A percentile compares a stretch with the other conserved stretches of the same genome.
Evolutionary conservation across 352 stramenopile genomes (phyloP).

Genomic region (Phytophthora sojae): DNA sequence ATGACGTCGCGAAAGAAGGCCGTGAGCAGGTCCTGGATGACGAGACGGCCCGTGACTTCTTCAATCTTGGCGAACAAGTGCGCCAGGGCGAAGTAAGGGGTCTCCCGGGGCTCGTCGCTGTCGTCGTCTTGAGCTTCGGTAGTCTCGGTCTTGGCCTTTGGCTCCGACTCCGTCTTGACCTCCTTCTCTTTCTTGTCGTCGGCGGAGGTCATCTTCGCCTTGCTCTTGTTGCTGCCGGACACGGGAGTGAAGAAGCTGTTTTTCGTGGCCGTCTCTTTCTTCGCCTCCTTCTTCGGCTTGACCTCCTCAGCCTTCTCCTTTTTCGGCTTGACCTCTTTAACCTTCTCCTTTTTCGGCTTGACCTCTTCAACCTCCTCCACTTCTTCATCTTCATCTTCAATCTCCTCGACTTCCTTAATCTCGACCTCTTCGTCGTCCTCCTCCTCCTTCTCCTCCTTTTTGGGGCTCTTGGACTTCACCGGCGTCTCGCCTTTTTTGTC

Average conservation of each 20-base stretch:
- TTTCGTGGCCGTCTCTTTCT: constrained; percentile 18
- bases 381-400: constrained; percentile 14
- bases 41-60: constrained; percentile 68
- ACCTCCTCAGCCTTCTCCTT: constrained; percentile 9
- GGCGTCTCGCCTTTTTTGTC: constrained; percentile 8
- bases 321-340: not conserved
- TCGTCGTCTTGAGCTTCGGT: constrained; percentile 14
- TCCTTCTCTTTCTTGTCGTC: constrained; percentile 25
- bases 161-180: constrained; percentile 10
- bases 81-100: constrained; percentile 69
- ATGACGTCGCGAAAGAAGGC: constrained; percentile 89
- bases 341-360: not conserved
- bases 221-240: constrained; percentile 33
- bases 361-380: constrained; percentile 16
- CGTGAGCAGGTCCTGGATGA: constrained; percentile 89
- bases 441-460: constrained; percentile 14
- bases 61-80: constrained; percentile 85
- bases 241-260: constrained; percentile 46
- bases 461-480: constrained; percentile 12
- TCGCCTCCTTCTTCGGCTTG: not conserved
- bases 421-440: constrained; percentile 10
- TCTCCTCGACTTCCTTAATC: constrained; percentile 8
- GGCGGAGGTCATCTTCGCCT: constrained; percentile 10
- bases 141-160: constrained; percentile 6
- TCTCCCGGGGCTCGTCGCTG: constrained; percentile 26